Percentiles rank a stretch among this genome's conserved stretches.
phyloP scores from a whole-genome alignment of 768 basidiomycete genomes.

The Lactarius hatsudake region DNA sequence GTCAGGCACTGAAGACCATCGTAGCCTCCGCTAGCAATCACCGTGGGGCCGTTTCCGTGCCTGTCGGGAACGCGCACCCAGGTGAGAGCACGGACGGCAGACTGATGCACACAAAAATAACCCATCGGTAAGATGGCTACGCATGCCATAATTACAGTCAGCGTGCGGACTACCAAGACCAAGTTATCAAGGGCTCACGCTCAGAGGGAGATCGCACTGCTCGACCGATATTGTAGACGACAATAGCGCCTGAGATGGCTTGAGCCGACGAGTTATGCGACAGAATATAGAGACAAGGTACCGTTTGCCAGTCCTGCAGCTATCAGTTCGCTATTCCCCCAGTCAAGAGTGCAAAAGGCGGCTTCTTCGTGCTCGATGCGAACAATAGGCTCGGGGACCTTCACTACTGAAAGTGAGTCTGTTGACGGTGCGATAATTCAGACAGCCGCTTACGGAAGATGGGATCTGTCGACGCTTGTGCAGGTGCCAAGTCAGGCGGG shows the following conservation, averaged over 20 bases:
- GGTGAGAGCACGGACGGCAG: conserved; percentile 68
- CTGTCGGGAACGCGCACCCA: conserved; percentile 72
- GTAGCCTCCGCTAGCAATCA: conserved; percentile 75
- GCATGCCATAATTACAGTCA: background rate
- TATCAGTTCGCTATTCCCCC: conserved; percentile 82
- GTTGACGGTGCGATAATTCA: background rate
- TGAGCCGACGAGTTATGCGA: background rate
- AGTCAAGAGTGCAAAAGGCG: conserved; percentile 78
- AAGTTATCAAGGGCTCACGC: background rate
- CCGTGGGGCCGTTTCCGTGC: conserved; percentile 57
- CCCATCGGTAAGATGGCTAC: conserved; percentile 60
- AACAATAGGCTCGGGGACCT: conserved; percentile 59
- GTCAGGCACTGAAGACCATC: conserved; percentile 76
- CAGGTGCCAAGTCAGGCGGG: conserved; percentile 50
- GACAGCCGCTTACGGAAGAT: conserved; percentile 15
- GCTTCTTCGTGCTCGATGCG: conserved; percentile 75
- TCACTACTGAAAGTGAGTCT: conserved; percentile 41
- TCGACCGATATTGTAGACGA: conserved; percentile 51
- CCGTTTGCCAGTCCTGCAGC: conserved; percentile 87
- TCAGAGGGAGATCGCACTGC: conserved; percentile 19
- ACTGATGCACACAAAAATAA: conserved; percentile 73
- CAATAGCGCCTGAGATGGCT: conserved; percentile 46
- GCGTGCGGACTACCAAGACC: background rate
- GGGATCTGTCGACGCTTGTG: background rate
- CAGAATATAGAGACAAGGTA: conserved; percentile 31